Base-by-base conservation (phyloP, 305 asterid species). In the Solanum chacoense region DNA sequence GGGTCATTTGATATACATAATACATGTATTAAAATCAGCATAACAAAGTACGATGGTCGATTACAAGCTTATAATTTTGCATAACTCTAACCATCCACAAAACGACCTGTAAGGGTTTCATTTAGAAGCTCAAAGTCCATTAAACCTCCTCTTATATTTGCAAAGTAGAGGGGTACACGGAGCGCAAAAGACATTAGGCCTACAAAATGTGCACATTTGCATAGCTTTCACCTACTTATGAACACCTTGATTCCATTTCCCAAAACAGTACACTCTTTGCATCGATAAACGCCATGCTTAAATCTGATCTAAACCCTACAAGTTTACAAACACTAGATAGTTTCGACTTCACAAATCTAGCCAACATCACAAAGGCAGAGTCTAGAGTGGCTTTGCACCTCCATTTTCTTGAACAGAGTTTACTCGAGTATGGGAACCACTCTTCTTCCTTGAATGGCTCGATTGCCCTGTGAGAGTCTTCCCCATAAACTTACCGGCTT, bases 401-500 rank as follows among this genome's bases (percentile, higher is more conserved):
- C 99, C 98, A 85, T 92, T 94, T 92, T 94, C 98, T 38, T 90
- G 92, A 83, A 75, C 72, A 31, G 96, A 28, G 91, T 91, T 93
- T 38, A 94, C 94, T 0, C 96, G 98, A 1, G 97, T 93, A 18
- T 95, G 90, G 11, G 95, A 37, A 12, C 94, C 83, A 67, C 98
- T 96, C 7, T 94, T 95, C 93, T 86, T 96, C 96, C 38, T 94
- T 75, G 95, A 87, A 18, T 88, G 85, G 73, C 89, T 67, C 0
- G 67, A 55, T 7, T 55, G 67, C 67, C 67, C 67, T 5, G 98
- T 94, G 67, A 95, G 91, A 73, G 98, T 94, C 92, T 98, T 91
- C 18, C 97, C 97, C 97, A 96, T 94, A 91, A 96, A 96, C 91
- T 94, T 94, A 40, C 98, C 99, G 5, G 98, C 99, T 93, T 96